These are phyloP conservation scores for Cynanchum wilfordii DNA, from an alignment of 257 asterid species.

Conservation along the genomic window DNA sequence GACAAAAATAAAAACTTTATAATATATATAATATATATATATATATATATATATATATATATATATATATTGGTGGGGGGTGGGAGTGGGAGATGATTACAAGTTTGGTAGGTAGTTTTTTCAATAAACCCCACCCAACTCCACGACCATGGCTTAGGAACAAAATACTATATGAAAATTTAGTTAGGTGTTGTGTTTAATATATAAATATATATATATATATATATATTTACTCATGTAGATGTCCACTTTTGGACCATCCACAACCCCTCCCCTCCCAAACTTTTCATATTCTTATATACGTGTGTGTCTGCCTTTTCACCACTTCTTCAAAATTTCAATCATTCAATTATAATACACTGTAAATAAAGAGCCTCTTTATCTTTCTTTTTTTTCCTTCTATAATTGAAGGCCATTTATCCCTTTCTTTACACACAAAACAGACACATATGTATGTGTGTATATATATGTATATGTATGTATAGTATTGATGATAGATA, in stretches of 20 bases:
- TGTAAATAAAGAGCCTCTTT: neutral
- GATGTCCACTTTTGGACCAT: slow-evolving; percentile 6
- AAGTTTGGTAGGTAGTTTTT: slow-evolving; percentile 5
- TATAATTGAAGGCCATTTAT: too few relatives aligned
- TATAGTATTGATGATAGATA: too few relatives aligned
- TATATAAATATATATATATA: too few relatives aligned
- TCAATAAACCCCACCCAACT: slow-evolving; percentile 13
- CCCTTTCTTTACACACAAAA: too few relatives aligned
- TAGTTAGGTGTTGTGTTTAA: slow-evolving; percentile 24
- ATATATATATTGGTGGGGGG: too few relatives aligned
- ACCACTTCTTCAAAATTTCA: neutral
- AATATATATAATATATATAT: too few relatives aligned
- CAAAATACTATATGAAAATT: slow-evolving; percentile 13
- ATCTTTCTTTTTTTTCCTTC: too few relatives aligned
- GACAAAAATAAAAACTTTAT: neutral
- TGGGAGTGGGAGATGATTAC: neutral
- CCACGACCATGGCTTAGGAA: slow-evolving; percentile 11
- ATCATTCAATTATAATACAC: neutral
- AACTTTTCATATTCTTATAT: neutral
- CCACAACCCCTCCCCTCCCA: neutral
- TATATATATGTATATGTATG: too few relatives aligned
- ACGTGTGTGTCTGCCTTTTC: neutral
- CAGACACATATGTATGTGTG: too few relatives aligned
- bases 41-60: too few relatives aligned
- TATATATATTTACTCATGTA: neutral